These are phyloP conservation scores for Eucalyptus grandis DNA, from an alignment of 345 rosid species.

Conservation along the genomic window DNA sequence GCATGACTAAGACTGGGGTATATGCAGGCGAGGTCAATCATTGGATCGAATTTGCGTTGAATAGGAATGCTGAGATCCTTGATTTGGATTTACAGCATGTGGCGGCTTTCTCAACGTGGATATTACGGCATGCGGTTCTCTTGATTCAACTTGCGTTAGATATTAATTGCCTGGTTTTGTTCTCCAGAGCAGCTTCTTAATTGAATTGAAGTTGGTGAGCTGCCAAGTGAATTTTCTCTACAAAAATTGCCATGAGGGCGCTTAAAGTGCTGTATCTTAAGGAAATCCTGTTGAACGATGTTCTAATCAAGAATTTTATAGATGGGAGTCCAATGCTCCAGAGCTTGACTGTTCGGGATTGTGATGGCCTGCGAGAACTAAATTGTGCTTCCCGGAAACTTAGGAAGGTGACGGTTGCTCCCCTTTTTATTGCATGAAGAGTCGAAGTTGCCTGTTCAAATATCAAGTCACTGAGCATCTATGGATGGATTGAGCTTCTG, in stretches of 20 bases:
- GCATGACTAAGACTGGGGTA: background rate
- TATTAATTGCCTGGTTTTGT: background rate
- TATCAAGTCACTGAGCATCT: background rate
- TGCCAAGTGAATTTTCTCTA: background rate
- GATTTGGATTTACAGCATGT: background rate
- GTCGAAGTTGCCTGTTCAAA: background rate
- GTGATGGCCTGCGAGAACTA: background rate
- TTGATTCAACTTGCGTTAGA: background rate
- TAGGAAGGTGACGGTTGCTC: background rate
- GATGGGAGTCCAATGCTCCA: background rate
- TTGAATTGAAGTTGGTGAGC: background rate
- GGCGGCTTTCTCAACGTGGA: too few relatives aligned
- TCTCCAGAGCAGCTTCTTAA: background rate
- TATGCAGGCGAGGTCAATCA: background rate
- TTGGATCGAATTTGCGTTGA: background rate
- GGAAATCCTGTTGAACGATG: background rate
- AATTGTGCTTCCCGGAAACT: background rate
- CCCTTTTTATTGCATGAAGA: background rate
- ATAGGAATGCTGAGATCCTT: background rate
- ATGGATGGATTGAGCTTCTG: constrained; percentile 1
- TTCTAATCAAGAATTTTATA: background rate
- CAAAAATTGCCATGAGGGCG: background rate
- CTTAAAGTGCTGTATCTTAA: background rate
- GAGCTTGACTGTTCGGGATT: background rate
- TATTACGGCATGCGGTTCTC: too few relatives aligned